phyloP scores from a whole-genome alignment of 1,139 yeast genomes.

The Candida tropicalis region DNA sequence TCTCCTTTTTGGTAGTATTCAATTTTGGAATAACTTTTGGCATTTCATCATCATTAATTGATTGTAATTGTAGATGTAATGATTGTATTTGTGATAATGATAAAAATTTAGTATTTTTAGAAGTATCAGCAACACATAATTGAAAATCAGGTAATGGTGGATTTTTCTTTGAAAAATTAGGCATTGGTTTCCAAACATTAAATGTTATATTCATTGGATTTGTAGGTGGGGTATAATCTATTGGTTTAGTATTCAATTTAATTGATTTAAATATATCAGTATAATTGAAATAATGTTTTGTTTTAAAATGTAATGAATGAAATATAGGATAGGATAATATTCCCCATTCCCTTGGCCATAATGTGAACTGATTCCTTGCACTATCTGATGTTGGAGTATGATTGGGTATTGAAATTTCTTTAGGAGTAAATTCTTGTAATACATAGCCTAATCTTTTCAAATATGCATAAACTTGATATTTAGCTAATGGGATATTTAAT shows the following conservation, averaged over 20 bases:
- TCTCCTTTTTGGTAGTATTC: conserved; percentile 19
- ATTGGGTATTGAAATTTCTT: not conserved
- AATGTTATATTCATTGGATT: conserved; percentile 35
- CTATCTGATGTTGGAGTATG: too few species aligned
- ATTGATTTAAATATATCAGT: conserved; percentile 43
- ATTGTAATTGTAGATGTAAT: conserved; percentile 26
- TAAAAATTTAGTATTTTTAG: conserved; percentile 52
- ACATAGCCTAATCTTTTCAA: conserved; percentile 81
- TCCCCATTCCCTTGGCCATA: conserved; percentile 17
- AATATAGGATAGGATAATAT: conserved; percentile 15
- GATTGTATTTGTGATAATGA: conserved; percentile 38
- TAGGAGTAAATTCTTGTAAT: conserved; percentile 33
- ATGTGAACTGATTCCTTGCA: conserved; percentile 8
- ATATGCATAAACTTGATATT: conserved; percentile 71
- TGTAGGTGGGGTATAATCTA: not conserved
- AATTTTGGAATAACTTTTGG: conserved; percentile 10
- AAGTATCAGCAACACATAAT: conserved; percentile 60
- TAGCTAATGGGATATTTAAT: conserved; percentile 48
- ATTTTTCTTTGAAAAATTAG: conserved; percentile 64
- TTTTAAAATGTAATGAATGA: conserved; percentile 20
- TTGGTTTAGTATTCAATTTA: conserved; percentile 31
- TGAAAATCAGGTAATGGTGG: conserved; percentile 82
- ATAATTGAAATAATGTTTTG: conserved; percentile 38
- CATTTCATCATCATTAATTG: conserved; percentile 15
- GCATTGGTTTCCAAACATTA: conserved; percentile 85